These are phyloP conservation scores for Skeletonema costatum DNA, from an alignment of 108 stramenopile species.

Conservation along the genomic window DNA sequence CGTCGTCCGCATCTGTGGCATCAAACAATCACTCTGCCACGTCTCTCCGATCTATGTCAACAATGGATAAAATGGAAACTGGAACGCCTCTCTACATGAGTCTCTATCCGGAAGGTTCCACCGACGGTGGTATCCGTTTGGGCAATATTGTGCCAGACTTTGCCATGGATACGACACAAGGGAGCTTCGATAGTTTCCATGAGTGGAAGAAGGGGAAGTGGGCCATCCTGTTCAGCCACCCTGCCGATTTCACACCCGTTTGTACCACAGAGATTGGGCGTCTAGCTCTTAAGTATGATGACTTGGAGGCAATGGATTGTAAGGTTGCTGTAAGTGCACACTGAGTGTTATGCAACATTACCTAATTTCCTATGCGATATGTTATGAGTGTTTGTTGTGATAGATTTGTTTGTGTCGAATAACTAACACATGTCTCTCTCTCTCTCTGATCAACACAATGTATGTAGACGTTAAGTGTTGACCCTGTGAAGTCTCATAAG, in stretches of 20 bases:
- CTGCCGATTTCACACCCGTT: slow-evolving; percentile 85
- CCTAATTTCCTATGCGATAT: too few relatives aligned
- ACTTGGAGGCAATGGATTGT: slow-evolving; percentile 62
- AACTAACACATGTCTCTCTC: too few relatives aligned
- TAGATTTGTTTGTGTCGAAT: too few relatives aligned
- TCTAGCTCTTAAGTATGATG: slow-evolving; percentile 61
- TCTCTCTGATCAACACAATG: too few relatives aligned
- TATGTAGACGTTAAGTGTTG: slow-evolving; percentile 58
- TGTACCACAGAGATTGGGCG: slow-evolving; percentile 90
- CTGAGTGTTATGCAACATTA: too few relatives aligned
- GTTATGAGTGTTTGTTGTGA: too few relatives aligned
- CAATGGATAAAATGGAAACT: slow-evolving; percentile 40
- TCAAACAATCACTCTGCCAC: too few relatives aligned
- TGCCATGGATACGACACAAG: slow-evolving; percentile 65
- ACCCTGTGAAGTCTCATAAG: slow-evolving; percentile 74
- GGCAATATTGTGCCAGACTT: slow-evolving; percentile 75
- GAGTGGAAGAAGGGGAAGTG: slow-evolving; percentile 83
- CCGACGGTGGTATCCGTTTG: slow-evolving; percentile 61
- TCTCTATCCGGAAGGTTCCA: slow-evolving; percentile 59
- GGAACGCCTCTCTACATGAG: slow-evolving; percentile 63
- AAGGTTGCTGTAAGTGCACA: slow-evolving; percentile 38
- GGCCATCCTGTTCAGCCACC: slow-evolving; percentile 82
- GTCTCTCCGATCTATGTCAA: slow-evolving; percentile 1
- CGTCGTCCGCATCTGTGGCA: neutral
- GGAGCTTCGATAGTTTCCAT: slow-evolving; percentile 61